Conservation (phyloP, 768 basidiomycete species). For the Melanogaster broomeanus region DNA sequence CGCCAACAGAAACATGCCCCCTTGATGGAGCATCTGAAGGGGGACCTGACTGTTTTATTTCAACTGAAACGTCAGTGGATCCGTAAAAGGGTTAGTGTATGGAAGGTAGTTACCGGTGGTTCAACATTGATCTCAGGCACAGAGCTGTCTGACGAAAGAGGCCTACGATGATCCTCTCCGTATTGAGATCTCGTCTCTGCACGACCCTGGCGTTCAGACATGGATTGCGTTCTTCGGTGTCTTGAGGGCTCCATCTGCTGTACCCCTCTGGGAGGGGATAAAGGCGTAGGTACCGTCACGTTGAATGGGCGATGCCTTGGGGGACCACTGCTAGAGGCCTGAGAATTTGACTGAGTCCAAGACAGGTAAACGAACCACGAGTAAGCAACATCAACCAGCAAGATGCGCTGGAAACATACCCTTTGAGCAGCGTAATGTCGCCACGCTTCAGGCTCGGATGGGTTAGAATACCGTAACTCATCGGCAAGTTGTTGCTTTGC, state of each 20-base stretch:
- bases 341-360: conserved; percentile 18
- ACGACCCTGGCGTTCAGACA: conserved; percentile 28
- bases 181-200: conserved; percentile 14
- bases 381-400: not conserved
- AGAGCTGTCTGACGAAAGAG: conserved; percentile 34
- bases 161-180: conserved; percentile 21
- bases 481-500: conserved; percentile 35
- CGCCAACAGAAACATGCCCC: conserved; percentile 13
- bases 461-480: conserved; percentile 36
- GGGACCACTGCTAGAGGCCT: conserved; percentile 8
- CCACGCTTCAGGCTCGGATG: conserved; percentile 33
- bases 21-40: conserved; percentile 35
- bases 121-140: conserved; percentile 35
- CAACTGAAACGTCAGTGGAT: conserved; percentile 13
- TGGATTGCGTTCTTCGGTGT: conserved; percentile 16
- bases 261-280: conserved; percentile 24
- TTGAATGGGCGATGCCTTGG: conserved; percentile 19
- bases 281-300: conserved; percentile 25
- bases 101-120: conserved; percentile 28
- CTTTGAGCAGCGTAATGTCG: conserved; percentile 20
- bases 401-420: conserved; percentile 10
- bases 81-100: conserved; percentile 3
- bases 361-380: not conserved
- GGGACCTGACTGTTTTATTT: conserved; percentile 27
- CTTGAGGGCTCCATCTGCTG: conserved; percentile 11